These are phyloP conservation scores for Lobosporangium transversale DNA, from an alignment of 192 early-diverging fungal species.

Conservation along the genomic window DNA sequence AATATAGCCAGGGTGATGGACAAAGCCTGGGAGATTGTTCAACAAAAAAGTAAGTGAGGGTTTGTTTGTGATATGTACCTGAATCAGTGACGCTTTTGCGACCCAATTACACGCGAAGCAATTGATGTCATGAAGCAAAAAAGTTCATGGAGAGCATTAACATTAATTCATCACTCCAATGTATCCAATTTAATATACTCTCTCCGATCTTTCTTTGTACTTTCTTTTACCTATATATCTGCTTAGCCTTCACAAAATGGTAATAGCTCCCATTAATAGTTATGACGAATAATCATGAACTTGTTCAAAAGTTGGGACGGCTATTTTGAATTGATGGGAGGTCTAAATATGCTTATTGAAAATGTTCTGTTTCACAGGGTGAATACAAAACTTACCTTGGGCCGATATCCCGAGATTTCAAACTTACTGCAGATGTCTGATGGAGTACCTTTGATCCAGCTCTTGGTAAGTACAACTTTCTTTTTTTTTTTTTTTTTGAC, in stretches of 20 bases:
- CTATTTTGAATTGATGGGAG: too few species aligned
- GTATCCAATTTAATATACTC: too few species aligned
- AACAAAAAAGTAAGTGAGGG: slow-evolving; percentile 87
- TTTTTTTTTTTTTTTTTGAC: background rate
- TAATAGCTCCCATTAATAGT: too few species aligned
- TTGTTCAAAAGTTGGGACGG: too few species aligned
- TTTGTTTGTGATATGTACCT: background rate
- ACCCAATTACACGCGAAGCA: too few species aligned
- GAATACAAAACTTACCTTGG: slow-evolving; percentile 76
- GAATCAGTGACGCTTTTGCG: slow-evolving; percentile 21
- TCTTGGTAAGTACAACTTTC: slow-evolving; percentile 55
- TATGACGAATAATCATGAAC: too few species aligned
- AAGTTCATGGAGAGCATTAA: slow-evolving; percentile 2
- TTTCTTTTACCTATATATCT: slow-evolving; percentile 3
- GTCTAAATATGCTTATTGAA: too few species aligned
- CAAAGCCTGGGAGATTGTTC: slow-evolving; percentile 87
- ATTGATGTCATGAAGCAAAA: slow-evolving; percentile 11
- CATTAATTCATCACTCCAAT: background rate
- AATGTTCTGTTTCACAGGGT: slow-evolving; percentile 75
- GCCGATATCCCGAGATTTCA: slow-evolving; percentile 54
- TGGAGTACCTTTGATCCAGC: slow-evolving; percentile 67
- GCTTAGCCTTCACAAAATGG: slow-evolving; percentile 86
- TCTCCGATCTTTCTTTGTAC: background rate
- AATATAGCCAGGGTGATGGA: slow-evolving; percentile 69
- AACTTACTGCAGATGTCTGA: slow-evolving; percentile 56